These are phyloP conservation scores for Geotrichum cucujoidarum DNA, from an alignment of 1,139 yeast species.

Conservation along the genomic window DNA sequence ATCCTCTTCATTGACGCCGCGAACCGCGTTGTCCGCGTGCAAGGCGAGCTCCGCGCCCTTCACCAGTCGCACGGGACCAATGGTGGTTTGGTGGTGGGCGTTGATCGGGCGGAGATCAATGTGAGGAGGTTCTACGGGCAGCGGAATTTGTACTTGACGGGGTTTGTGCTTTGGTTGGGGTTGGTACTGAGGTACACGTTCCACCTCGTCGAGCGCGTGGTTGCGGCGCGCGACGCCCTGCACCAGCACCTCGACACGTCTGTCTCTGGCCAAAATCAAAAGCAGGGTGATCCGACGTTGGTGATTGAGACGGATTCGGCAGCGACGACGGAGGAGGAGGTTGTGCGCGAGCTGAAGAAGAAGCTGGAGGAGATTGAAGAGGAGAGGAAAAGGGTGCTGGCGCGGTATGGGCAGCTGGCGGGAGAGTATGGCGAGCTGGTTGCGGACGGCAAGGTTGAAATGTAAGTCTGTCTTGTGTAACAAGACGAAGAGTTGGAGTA, in stretches of 20 bases:
- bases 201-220: conserved; percentile 69
- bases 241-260: background rate
- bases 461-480: no score
- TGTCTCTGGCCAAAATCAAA: no score
- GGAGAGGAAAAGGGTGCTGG: background rate
- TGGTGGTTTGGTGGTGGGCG: conserved; percentile 20
- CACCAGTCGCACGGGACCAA: conserved; percentile 18
- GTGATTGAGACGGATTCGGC: no score
- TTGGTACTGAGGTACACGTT: conserved; percentile 84
- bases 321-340: background rate
- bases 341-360: background rate
- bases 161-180: conserved; percentile 87
- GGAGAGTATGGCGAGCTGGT: background rate
- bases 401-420: background rate
- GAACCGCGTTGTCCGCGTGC: conserved; percentile 72
- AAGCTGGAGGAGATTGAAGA: background rate
- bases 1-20: conserved; percentile 85
- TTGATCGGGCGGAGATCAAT: conserved; percentile 71
- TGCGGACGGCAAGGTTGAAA: background rate
- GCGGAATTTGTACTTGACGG: conserved; percentile 94
- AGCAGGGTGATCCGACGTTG: background rate
- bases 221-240: background rate
- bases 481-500: no score
- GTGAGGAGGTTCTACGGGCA: conserved; percentile 93
- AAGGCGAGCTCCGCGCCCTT: conserved; percentile 44